Evolutionary conservation across 2,329 filamentous ascomycete species (phyloP), one percentile per base, ranked within the genome.

Genomic region (Penicillium sp.): DNA sequence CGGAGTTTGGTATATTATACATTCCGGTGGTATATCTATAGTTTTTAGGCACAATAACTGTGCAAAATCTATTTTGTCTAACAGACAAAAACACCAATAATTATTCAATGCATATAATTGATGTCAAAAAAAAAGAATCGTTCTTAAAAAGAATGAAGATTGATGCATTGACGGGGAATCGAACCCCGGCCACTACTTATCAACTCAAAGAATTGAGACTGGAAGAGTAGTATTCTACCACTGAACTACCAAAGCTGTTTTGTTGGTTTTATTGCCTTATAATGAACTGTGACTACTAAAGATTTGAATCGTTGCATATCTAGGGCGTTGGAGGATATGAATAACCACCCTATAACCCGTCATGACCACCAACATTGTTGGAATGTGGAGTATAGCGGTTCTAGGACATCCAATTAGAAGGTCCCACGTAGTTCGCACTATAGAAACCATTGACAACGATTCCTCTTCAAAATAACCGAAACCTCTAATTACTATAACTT

Each of bases 211-310:
- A 22, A 45, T 13, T 32, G 43, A 32, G 11, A 46, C 24, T 53
- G 50, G 50, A 53, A 53, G 50, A 53, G 50, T 53, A 53, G 50
- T 53, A 48, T 53, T 53, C 50, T 53, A 53, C 50, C 50, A 53
- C 50, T 53, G 50, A 53, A 53, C 43, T 53, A 53, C 50, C 50
- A 53, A 46, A 53, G 50, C 50, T 32, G 18, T 22, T 29, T 46
- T 26, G 13, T 44, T 24, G 11, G 2, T 34, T 13, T 0, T 4
- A 1, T 1, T 4, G 9, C 1, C 29, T 46, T 22, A 14, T 34
- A 22, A 34, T 5, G 18, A 20, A 22, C 10, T 34, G 1, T 46
- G 44, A 34, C 18, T 7, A 11, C 9, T 4, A 3, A 16, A 0
- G n/a, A 14, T 10, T 7, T 7, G 38, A 26, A 22, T 6, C 18